phyloP scores from a whole-genome alignment of 2,329 filamentous ascomycete species.

The Aspergillus niger region DNA sequence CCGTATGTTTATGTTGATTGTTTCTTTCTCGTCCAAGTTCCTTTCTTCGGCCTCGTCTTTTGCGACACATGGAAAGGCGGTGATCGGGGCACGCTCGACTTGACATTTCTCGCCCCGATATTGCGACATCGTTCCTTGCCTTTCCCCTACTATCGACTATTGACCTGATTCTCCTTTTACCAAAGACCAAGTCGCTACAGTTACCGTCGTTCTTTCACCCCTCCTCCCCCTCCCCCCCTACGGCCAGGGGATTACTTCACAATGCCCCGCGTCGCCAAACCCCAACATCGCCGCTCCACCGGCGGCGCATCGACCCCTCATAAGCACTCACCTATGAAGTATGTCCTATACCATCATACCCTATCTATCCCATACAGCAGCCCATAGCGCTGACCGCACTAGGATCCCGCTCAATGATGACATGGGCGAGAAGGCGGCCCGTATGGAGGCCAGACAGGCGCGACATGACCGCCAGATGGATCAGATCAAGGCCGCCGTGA shows the following conservation, averaged over 20 bases:
- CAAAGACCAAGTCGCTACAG: no score
- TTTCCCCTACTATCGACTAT: no score
- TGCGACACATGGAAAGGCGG: background rate
- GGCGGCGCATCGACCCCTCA: constrained; percentile 53
- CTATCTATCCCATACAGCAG: background rate
- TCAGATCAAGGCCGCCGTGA: constrained; percentile 76
- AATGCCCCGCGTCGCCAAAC: constrained; percentile 61
- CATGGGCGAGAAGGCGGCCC: constrained; percentile 83
- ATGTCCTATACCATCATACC: constrained; percentile 21
- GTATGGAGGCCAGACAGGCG: constrained; percentile 82
- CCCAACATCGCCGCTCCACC: constrained; percentile 49
- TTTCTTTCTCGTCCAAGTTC: background rate
- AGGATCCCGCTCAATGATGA: constrained; percentile 98
- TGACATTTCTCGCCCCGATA: background rate
- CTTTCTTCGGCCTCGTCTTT: background rate
- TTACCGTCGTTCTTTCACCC: no score
- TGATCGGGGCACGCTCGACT: no score
- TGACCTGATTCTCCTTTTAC: no score
- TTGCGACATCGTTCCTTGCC: background rate
- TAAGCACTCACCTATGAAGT: constrained; percentile 55
- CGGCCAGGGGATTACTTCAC: constrained; percentile 20
- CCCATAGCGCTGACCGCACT: constrained; percentile 19
- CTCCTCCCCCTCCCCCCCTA: background rate
- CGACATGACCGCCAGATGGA: constrained; percentile 90
- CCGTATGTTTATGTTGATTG: constrained; percentile 45